These are phyloP conservation scores for Lactarius quietus DNA, from an alignment of 768 basidiomycete species.

Conservation along the genomic window DNA sequence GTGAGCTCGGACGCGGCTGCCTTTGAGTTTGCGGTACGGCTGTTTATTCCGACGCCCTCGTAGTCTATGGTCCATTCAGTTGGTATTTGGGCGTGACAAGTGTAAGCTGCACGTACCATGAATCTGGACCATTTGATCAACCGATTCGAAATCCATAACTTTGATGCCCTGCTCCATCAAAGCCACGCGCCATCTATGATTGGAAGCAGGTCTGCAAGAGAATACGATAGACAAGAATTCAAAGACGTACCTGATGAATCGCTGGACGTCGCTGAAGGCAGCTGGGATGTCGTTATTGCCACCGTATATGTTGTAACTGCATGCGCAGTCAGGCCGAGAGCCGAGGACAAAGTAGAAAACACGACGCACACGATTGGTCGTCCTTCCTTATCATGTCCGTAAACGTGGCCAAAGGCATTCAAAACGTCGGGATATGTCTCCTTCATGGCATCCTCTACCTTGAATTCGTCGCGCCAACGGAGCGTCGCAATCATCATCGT, in stretches of 20 bases:
- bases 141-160: slow-evolving; percentile 64
- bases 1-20: slow-evolving; percentile 71
- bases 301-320: slow-evolving; percentile 78
- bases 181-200: slow-evolving; percentile 67
- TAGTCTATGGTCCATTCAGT: slow-evolving; percentile 50
- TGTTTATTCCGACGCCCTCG: slow-evolving; percentile 61
- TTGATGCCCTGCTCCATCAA: slow-evolving; percentile 68
- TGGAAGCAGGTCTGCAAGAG: neutral
- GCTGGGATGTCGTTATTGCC: slow-evolving; percentile 59
- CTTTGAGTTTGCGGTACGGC: slow-evolving; percentile 71
- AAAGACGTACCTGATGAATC: slow-evolving; percentile 63
- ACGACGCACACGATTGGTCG: slow-evolving; percentile 62
- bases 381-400: slow-evolving; percentile 67
- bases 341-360: neutral
- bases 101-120: slow-evolving; percentile 17
- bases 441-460: slow-evolving; percentile 54
- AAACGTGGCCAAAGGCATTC: slow-evolving; percentile 57
- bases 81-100: too few species aligned
- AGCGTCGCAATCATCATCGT: slow-evolving; percentile 68
- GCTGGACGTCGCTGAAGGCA: slow-evolving; percentile 72
- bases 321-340: neutral
- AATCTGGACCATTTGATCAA: slow-evolving; percentile 36
- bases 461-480: slow-evolving; percentile 66
- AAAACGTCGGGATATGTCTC: slow-evolving; percentile 41
- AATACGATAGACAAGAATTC: neutral